Percentiles rank a stretch among this genome's conserved stretches.
These are phyloP conservation scores for Thuidium tamariscinum DNA, from an alignment of 225 moss, liverwort and hornwort species.

Conservation along the genomic window DNA sequence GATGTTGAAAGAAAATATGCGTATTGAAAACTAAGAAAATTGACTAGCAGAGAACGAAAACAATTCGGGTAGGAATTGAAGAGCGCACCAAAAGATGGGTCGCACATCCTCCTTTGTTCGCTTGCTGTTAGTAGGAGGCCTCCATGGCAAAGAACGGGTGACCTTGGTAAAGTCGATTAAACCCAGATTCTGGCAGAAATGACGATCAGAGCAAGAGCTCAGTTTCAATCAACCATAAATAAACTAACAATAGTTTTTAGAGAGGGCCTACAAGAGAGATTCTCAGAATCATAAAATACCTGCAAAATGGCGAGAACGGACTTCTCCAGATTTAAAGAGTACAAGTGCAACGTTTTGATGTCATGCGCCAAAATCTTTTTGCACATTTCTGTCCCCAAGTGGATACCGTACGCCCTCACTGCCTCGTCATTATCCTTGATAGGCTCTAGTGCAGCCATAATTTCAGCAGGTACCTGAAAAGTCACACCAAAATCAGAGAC, in stretches of 20 bases:
- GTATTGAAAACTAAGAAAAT: not conserved
- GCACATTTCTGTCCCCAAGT: conserved; percentile 91
- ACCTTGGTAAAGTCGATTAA: conserved; percentile 62
- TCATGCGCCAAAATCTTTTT: conserved; percentile 84
- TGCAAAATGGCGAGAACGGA: conserved; percentile 85
- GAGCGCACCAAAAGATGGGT: conserved; percentile 79
- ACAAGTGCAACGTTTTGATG: conserved; percentile 76
- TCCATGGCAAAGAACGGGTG: conserved; percentile 76
- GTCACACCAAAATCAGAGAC: not conserved
- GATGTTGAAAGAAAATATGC: not conserved
- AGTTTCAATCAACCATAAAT: not conserved
- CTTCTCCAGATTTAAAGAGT: conserved; percentile 89
- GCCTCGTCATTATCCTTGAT: conserved; percentile 98
- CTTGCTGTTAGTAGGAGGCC: conserved; percentile 75
- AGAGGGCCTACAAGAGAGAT: not conserved
- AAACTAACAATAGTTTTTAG: not conserved
- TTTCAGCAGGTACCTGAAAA: conserved; percentile 69
- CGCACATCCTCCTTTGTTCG: conserved; percentile 85
- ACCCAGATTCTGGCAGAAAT: conserved; percentile 57
- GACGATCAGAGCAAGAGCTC: not conserved
- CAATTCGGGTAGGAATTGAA: not conserved
- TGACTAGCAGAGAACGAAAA: not conserved
- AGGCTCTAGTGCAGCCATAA: conserved; percentile 67
- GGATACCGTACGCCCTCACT: conserved; percentile 81
- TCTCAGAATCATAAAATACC: conserved; percentile 11